A percentile compares a stretch with the other conserved stretches of the same genome.
These are phyloP conservation scores for Haberlea rhodopensis DNA, from an alignment of 257 asterid genomes.

Conservation along the genomic window DNA sequence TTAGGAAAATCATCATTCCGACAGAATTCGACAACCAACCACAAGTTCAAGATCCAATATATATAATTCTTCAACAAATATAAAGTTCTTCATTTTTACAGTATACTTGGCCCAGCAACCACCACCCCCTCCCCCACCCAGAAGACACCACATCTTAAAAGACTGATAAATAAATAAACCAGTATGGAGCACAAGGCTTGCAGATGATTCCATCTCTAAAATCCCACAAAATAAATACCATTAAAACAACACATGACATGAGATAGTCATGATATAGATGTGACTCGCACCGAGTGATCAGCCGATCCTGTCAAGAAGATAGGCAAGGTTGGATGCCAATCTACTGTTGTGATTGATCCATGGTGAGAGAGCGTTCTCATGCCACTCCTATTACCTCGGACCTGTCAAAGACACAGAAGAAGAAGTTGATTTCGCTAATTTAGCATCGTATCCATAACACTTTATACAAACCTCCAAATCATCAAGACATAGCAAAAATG, in stretches of 20 bases:
- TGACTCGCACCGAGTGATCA: slow-evolving; percentile 83
- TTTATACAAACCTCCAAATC: neutral
- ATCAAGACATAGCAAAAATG: neutral
- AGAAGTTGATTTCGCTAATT: neutral
- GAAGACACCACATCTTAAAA: no score
- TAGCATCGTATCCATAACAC: neutral
- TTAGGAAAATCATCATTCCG: no score
- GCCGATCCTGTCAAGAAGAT: slow-evolving; percentile 87
- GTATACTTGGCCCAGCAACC: no score
- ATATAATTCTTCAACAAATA: no score
- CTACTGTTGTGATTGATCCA: slow-evolving; percentile 77
- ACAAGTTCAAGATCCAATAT: no score
- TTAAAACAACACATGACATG: slow-evolving; percentile 16
- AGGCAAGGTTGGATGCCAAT: slow-evolving; percentile 93
- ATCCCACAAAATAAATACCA: neutral
- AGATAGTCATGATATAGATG: slow-evolving; percentile 49
- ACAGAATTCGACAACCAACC: no score
- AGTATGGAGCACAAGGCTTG: neutral
- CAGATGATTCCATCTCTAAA: neutral
- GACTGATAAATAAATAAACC: no score
- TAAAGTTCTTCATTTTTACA: no score
- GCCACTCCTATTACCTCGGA: slow-evolving; percentile 53
- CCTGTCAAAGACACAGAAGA: slow-evolving; percentile 38
- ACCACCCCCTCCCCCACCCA: no score
- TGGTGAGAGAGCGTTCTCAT: slow-evolving; percentile 68